Percentiles rank a stretch among this genome's conserved stretches.
phyloP scores from a whole-genome alignment of 192 early-diverging fungal genomes.

The Coemansia sp. region DNA sequence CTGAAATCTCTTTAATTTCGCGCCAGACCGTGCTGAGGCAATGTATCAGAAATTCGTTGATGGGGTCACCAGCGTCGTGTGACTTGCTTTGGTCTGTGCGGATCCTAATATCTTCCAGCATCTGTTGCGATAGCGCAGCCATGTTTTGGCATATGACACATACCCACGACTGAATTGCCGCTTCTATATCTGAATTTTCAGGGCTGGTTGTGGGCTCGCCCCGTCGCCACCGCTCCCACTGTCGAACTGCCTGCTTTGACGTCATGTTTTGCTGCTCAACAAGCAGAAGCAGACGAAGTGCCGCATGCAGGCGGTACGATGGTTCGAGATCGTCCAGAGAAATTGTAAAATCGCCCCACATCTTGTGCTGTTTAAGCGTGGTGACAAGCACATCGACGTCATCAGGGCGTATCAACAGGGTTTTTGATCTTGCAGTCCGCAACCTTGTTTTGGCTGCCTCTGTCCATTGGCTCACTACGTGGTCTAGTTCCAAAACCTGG shows the following conservation, averaged over 20 bases:
- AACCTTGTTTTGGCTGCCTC: constrained; percentile 8
- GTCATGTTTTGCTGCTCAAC: constrained; percentile 10
- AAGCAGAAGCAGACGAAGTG: constrained; percentile 31
- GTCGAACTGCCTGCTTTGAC: constrained; percentile 16
- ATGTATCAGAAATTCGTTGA: constrained; percentile 12
- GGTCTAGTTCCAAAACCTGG: constrained; percentile 32
- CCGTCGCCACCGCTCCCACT: constrained; percentile 32
- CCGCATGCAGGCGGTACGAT: constrained; percentile 33
- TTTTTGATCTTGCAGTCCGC: neutral
- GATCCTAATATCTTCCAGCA: neutral
- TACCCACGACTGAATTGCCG: constrained; percentile 14
- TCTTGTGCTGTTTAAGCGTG: constrained; percentile 23
- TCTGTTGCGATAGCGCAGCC: neutral
- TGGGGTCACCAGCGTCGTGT: neutral
- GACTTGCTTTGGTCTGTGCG: too few relatives aligned
- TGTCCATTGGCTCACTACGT: constrained; percentile 16
- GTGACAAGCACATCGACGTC: constrained; percentile 17
- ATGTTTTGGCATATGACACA: constrained; percentile 12
- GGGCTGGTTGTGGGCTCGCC: constrained; percentile 3
- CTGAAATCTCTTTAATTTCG: constrained; percentile 19
- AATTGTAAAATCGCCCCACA: constrained; percentile 44
- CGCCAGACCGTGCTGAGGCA: constrained; percentile 24
- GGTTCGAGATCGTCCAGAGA: constrained; percentile 19
- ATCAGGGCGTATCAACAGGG: constrained; percentile 3
- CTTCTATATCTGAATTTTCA: neutral